Percentiles rank a stretch among this genome's conserved stretches.
phyloP scores from a whole-genome alignment of 208 protist species.

The Histomonas meleagridis region DNA sequence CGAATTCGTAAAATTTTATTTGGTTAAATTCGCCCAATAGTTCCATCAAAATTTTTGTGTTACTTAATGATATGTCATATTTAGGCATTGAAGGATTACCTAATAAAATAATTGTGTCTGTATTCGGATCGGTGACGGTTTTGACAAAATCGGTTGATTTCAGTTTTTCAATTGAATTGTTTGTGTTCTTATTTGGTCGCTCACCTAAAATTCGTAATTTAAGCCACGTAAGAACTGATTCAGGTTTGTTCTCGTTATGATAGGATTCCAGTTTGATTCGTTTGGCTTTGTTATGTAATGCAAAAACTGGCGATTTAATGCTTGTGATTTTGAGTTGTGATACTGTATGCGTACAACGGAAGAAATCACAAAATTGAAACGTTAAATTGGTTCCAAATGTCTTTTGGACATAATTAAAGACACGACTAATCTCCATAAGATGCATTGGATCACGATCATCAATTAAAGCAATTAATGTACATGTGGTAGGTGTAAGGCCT shows the following conservation, averaged over 20 bases:
- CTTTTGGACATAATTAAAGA: not conserved
- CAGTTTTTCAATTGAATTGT: no score
- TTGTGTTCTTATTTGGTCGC: no score
- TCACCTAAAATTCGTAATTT: no score
- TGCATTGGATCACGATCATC: slow-evolving; percentile 11
- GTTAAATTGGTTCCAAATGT: not conserved
- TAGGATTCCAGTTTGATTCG: no score
- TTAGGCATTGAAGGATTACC: not conserved
- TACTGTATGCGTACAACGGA: not conserved
- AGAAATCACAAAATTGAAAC: slow-evolving; percentile 20
- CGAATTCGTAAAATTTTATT: slow-evolving; percentile 12
- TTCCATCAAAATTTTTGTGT: not conserved
- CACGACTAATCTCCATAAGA: not conserved
- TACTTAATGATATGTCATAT: not conserved
- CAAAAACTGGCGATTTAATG: no score
- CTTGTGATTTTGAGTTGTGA: not conserved
- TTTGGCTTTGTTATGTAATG: no score
- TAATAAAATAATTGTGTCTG: not conserved
- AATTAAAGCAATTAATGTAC: not conserved
- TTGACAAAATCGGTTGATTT: no score
- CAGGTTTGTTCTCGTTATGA: no score
- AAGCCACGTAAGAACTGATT: no score
- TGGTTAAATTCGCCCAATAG: not conserved
- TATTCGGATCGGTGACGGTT: not conserved
- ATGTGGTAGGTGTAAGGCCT: not conserved